Evolutionary conservation across 306 rosid genomes (phyloP), one percentile per base, ranked within the genome.

Genomic region (Herpetospermum pedunculosum): DNA sequence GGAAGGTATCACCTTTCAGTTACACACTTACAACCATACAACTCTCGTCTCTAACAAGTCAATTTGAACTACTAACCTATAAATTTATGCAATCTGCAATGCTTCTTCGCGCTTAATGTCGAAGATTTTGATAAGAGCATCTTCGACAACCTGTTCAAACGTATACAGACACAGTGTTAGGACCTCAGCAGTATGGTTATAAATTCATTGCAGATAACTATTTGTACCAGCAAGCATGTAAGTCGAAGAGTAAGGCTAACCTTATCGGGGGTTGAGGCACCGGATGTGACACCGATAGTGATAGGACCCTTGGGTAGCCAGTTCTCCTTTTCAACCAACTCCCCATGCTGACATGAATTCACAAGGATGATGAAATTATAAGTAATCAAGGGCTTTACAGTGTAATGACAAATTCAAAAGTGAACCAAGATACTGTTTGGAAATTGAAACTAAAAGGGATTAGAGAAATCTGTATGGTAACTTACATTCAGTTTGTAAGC

Each of bases 251-350:
- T 16, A 18, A 41, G 55, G 64, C 70, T 85, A 21, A 95, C 99
- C 97, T 95, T 95, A 80, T 95, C 99, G 4, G 99, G 99, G 57
- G 99, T 95, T 37, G 99, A 95, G 34, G 99, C 97, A 53, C 99
- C 99, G 29, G 99, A 95, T 52, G 99, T 95, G 23, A 95, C 89
- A 72, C 99, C 99, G 38, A 95, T 82, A 6, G 83, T 89, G 77
- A 95, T 59, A 63, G 92, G 96, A 83, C 99, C 99, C 77, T 81
- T 44, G 3, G 97, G 99, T 67, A 95, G 78, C 81, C 83, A 95
- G 81, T 88, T 88, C 73, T 95, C 99, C 80, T 84, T 91, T 86
- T 91, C 99, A 32, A 95, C 96, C 75, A 95, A 82, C 80, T 95
- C 99, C 1, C 99, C 99, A 23, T 95, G 99, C 99, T 91, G 82